Conservation (phyloP, 2,329 filamentous ascomycete species). For the Fusarium guadeloupense region DNA sequence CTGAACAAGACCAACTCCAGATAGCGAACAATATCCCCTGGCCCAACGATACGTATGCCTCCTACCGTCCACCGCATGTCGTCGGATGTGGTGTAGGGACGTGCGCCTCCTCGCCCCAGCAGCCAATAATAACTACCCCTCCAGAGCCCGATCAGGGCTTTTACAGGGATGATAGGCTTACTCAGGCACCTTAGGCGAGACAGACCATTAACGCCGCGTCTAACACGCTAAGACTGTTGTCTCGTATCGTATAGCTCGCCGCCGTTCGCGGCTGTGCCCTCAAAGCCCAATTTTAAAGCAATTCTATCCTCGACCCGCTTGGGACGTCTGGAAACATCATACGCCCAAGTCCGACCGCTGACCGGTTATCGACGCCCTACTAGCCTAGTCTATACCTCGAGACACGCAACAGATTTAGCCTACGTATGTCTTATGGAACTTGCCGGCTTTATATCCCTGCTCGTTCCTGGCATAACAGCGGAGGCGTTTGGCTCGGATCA, state of each 20-base stretch:
- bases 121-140: slow-evolving; percentile 32
- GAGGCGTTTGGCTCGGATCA: slow-evolving; percentile 24
- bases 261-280: slow-evolving; percentile 44
- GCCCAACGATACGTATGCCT: slow-evolving; percentile 22
- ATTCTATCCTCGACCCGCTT: slow-evolving; percentile 14
- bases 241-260: slow-evolving; percentile 44
- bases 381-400: slow-evolving; percentile 7
- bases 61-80: slow-evolving; percentile 28
- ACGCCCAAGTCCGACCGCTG: slow-evolving; percentile 24
- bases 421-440: slow-evolving; percentile 9
- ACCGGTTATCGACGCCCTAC: slow-evolving; percentile 13
- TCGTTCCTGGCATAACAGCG: slow-evolving; percentile 26
- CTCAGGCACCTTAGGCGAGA: slow-evolving; percentile 39
- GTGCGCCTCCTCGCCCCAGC: slow-evolving; percentile 32
- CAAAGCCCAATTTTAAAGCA: slow-evolving; percentile 11
- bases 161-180: slow-evolving; percentile 24
- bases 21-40: slow-evolving; percentile 14
- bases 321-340: slow-evolving; percentile 24
- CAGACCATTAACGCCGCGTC: slow-evolving; percentile 47
- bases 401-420: slow-evolving; percentile 14
- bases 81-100: slow-evolving; percentile 41
- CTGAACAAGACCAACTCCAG: slow-evolving; percentile 12
- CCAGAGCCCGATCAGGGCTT: slow-evolving; percentile 1
- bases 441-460: slow-evolving; percentile 22
- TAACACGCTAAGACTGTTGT: slow-evolving; percentile 45